Base-by-base conservation (phyloP, 345 rosid species). In the Populus tremula region DNA sequence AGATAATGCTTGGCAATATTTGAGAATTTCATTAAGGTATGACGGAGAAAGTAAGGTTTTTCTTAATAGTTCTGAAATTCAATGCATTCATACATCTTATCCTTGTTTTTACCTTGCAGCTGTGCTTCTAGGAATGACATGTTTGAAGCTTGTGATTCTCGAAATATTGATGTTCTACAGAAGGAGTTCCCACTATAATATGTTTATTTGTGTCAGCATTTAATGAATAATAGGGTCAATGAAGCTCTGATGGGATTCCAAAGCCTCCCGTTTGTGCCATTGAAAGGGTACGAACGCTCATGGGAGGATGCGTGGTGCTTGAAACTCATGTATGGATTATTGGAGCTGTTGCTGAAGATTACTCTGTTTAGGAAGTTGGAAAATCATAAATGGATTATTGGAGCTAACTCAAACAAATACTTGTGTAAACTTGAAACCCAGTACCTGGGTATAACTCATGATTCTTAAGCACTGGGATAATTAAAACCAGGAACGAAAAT, bases 1-100 rank as follows among this genome's bases (percentile, higher is more conserved):
- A 25, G 99, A 96, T 74, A 96, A 96, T 78, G 99, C 97, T 23
- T 96, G 98, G 97, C 99, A 94, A 74, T 96, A 94, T 88, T 84
- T 96, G 89, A 89, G 95, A 78, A 92, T 96, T 77, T 96, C 99
- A 27, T 83, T 96, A 72, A 92, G 99, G 99, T 96, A 88, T 62
- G 79, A 5, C 4, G 11, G 25, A 7, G 45, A 18, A 67, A 23
- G 16, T 14, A 20, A 25, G 5, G 54, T 27, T 67, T 39, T 29
- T 38, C 53, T 2, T n/a, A 20, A 65, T 59, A 20, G 41, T 5
- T 14, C 5, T 17, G 1, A 23, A 23, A 2, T 73, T 68, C 11
- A 50, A 27, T 39, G 21, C 31, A 41, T 43, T 4, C 65, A 74
- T 25, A 56, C 36, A 27, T 67, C 16, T 41, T 41, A 62, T 5